Evolutionary conservation across 2,329 filamentous ascomycete species (phyloP).

Genomic region (Alternaria ethzedia): DNA sequence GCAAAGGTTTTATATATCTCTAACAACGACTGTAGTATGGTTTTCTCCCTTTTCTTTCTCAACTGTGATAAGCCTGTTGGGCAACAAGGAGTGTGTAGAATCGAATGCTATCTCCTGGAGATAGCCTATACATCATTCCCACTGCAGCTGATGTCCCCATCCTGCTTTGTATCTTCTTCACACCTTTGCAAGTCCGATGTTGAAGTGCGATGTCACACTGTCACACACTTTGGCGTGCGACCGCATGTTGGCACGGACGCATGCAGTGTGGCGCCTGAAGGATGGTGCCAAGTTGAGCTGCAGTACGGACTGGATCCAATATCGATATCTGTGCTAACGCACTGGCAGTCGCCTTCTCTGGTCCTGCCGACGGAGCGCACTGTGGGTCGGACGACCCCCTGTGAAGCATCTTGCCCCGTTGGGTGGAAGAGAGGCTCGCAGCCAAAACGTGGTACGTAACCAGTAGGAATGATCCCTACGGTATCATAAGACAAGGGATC

Average conservation of each 20-base stretch:
- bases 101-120: not conserved
- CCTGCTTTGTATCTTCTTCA: not conserved
- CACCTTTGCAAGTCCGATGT: not conserved
- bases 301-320: not conserved
- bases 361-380: conserved; percentile 2
- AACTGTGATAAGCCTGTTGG: not conserved
- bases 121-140: too few relatives aligned
- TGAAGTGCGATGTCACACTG: not conserved
- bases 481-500: conserved; percentile 43
- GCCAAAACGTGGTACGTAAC: conserved; percentile 13
- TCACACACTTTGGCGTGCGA: not conserved
- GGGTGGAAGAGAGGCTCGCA: conserved; percentile 11
- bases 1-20: not conserved
- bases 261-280: not conserved
- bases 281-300: too few relatives aligned
- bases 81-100: conserved; percentile 6
- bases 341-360: conserved; percentile 10
- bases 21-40: conserved; percentile 7
- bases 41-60: conserved; percentile 8
- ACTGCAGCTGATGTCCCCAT: not conserved
- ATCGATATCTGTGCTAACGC: conserved; percentile 16
- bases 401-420: conserved; percentile 7
- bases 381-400: not conserved
- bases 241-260: not conserved
- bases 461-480: conserved; percentile 5